These are phyloP conservation scores for Penicillium steckii DNA, from an alignment of 495 filamentous ascomycete species.

Conservation along the genomic window DNA sequence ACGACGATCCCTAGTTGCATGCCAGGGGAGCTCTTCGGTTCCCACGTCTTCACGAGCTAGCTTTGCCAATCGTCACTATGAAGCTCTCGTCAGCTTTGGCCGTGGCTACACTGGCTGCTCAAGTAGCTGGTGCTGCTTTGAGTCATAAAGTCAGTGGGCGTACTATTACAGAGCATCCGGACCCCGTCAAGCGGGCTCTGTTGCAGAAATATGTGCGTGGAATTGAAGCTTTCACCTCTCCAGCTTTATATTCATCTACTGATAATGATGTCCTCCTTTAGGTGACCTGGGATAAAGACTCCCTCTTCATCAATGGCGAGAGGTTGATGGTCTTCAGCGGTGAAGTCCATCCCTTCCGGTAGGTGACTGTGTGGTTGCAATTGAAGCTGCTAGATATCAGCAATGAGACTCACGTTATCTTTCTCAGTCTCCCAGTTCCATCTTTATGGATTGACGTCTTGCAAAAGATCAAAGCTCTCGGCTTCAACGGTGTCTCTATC, in stretches of 20 bases:
- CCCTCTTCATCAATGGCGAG: slow-evolving; percentile 69
- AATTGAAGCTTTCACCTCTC: neutral
- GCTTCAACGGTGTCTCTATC: slow-evolving; percentile 75
- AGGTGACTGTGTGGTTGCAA: slow-evolving; percentile 2
- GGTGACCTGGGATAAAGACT: slow-evolving; percentile 77
- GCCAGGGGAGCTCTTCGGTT: neutral
- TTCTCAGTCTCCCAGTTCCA: slow-evolving; percentile 63
- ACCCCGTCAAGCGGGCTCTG: slow-evolving; percentile 33
- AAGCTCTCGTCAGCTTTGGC: slow-evolving; percentile 33
- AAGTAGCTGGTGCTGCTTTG: slow-evolving; percentile 37
- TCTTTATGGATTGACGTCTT: slow-evolving; percentile 72
- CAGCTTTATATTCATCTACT: too few relatives aligned
- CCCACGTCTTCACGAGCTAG: neutral
- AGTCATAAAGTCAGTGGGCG: slow-evolving; percentile 37
- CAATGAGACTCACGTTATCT: neutral
- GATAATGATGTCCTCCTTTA: slow-evolving; percentile 14
- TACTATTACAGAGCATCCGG: slow-evolving; percentile 37
- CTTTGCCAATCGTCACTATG: slow-evolving; percentile 17
- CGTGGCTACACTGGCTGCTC: slow-evolving; percentile 33
- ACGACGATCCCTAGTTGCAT: slow-evolving; percentile 15
- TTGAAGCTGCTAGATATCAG: neutral
- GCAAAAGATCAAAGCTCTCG: slow-evolving; percentile 75
- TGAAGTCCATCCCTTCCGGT: slow-evolving; percentile 71
- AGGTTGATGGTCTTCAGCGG: slow-evolving; percentile 70
- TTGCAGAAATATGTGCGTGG: slow-evolving; percentile 40